Conservation (phyloP, 768 basidiomycete genomes). For the Gymnopilus dilepis region DNA sequence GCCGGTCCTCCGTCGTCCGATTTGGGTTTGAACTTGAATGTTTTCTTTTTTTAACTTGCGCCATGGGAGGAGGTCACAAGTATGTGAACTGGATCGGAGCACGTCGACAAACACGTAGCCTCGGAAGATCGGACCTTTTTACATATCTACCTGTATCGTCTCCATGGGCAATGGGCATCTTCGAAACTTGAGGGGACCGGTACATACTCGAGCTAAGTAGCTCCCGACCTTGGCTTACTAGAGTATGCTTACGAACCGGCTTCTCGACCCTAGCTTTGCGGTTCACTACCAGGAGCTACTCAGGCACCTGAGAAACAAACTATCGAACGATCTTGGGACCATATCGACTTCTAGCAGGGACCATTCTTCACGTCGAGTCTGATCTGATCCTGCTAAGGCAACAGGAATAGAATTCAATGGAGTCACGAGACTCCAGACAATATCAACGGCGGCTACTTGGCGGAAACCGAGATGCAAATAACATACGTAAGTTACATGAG, state of each 20-base stretch:
- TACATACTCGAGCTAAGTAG: too few species aligned
- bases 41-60: not conserved
- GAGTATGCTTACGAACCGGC: not conserved
- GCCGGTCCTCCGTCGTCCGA: not conserved
- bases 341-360: not conserved
- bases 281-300: not conserved
- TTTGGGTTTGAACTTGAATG: not conserved
- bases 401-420: too few species aligned
- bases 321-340: not conserved
- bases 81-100: not conserved
- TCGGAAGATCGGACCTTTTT: not conserved
- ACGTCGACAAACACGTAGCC: not conserved
- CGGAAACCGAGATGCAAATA: too few species aligned
- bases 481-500: too few species aligned
- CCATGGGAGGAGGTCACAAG: constrained; percentile 3
- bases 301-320: not conserved
- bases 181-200: too few species aligned
- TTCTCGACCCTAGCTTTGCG: not conserved
- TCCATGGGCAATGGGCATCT: not conserved
- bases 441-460: too few species aligned
- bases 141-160: too few species aligned
- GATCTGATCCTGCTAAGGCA: not conserved
- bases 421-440: too few species aligned
- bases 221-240: not conserved
- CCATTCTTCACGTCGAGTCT: not conserved